phyloP scores from a whole-genome alignment of 1,284 basidiomycete genomes.

The Trametes versicolor region DNA sequence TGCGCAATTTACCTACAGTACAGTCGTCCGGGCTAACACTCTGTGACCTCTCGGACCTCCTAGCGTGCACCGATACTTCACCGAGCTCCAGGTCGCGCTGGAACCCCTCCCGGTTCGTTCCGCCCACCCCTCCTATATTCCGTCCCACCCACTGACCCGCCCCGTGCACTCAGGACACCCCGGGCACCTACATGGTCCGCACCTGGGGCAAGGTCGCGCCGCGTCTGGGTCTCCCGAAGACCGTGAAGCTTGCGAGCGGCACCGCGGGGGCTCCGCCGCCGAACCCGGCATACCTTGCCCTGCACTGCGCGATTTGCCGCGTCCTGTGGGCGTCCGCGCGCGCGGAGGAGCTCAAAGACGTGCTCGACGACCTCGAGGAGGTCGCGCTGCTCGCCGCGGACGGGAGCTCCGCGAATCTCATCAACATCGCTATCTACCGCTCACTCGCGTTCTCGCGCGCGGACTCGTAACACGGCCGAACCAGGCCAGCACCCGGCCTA shows the following conservation, averaged over 20 bases:
- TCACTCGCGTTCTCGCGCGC: slow-evolving; percentile 21
- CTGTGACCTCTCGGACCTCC: background rate
- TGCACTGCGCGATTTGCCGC: slow-evolving; percentile 30
- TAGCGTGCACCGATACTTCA: slow-evolving; percentile 34
- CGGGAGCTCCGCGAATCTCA: slow-evolving; percentile 29
- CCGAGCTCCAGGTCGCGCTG: slow-evolving; percentile 31
- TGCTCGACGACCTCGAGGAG: slow-evolving; percentile 31
- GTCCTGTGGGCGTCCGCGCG: slow-evolving; percentile 31
- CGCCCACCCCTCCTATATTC: background rate
- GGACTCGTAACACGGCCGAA: background rate
- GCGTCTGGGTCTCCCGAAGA: slow-evolving; percentile 32
- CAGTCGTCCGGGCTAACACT: background rate
- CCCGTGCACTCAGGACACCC: slow-evolving; percentile 7
- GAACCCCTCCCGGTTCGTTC: slow-evolving; percentile 25
- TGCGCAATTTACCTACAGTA: slow-evolving; percentile 3
- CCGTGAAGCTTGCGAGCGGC: slow-evolving; percentile 25
- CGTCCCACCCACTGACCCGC: background rate
- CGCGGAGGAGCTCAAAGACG: slow-evolving; percentile 32
- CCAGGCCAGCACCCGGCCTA: background rate
- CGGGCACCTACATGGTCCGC: slow-evolving; percentile 28
- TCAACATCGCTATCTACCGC: slow-evolving; percentile 34
- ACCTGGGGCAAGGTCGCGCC: slow-evolving; percentile 35
- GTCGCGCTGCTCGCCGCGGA: slow-evolving; percentile 31
- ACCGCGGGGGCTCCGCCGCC: slow-evolving; percentile 20
- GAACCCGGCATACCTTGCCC: slow-evolving; percentile 30